These are phyloP conservation scores for Calonectria hawksworthii DNA, from an alignment of 2,329 filamentous ascomycete species.

Conservation along the genomic window DNA sequence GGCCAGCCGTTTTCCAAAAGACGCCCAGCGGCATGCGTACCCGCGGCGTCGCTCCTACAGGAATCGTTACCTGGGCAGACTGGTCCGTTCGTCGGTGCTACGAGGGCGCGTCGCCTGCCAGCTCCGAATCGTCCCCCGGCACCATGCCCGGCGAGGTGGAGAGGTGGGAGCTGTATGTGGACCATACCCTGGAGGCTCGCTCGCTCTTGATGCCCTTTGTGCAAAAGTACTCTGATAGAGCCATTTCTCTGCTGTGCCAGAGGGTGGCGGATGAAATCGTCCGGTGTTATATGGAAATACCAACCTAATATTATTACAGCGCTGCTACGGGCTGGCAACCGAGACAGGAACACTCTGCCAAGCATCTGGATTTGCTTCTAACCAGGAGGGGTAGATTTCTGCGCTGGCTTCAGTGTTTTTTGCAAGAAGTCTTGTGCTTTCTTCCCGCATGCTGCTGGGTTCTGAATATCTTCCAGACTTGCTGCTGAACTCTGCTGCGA, in stretches of 20 bases:
- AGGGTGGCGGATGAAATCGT: slow-evolving; percentile 12
- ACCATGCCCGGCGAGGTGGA: background rate
- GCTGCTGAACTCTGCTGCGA: background rate
- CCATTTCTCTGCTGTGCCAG: background rate
- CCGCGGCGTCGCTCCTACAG: background rate
- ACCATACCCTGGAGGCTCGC: background rate
- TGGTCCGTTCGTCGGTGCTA: slow-evolving; percentile 4
- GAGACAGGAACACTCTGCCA: background rate
- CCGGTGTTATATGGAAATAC: background rate
- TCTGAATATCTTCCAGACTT: background rate
- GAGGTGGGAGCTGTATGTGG: slow-evolving; percentile 13
- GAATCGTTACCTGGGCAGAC: background rate
- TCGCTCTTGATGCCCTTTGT: slow-evolving; percentile 10
- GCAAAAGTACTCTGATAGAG: slow-evolving; percentile 12
- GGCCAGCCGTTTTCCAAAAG: slow-evolving; percentile 6
- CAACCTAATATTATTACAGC: background rate
- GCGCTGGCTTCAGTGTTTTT: too few species aligned
- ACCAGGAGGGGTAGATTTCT: too few species aligned
- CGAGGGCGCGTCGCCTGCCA: background rate
- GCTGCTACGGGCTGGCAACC: background rate
- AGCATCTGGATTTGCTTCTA: too few species aligned
- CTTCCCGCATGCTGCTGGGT: background rate
- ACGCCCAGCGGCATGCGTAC: background rate
- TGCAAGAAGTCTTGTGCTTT: background rate
- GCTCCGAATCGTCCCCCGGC: background rate